Percentiles rank a stretch among this genome's conserved stretches.
These are phyloP conservation scores for Sporothrix globosa DNA, from an alignment of 2,329 filamentous ascomycete genomes.

Conservation along the genomic window DNA sequence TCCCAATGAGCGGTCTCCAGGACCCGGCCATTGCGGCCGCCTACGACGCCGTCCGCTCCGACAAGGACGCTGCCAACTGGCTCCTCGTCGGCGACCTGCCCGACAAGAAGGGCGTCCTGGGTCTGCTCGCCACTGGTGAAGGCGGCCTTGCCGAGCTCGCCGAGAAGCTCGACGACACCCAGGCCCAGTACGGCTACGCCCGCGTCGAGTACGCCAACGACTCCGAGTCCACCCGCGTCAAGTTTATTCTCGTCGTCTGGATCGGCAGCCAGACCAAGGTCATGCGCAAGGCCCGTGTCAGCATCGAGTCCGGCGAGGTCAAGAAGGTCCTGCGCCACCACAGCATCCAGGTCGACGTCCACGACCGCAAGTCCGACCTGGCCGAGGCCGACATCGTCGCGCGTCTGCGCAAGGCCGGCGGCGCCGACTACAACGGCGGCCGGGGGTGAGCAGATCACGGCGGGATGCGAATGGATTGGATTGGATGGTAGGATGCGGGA, in stretches of 20 bases:
- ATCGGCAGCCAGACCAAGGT: conserved; percentile 67
- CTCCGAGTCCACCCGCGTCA: conserved; percentile 68
- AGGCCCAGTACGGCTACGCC: conserved; percentile 69
- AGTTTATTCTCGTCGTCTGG: conserved; percentile 70
- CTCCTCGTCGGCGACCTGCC: conserved; percentile 65
- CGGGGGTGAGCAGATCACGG: conserved; percentile 48
- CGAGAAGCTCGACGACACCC: conserved; percentile 57
- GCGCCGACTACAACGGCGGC: conserved; percentile 72
- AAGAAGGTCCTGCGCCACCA: conserved; percentile 67
- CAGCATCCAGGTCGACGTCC: conserved; percentile 66
- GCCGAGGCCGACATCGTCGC: conserved; percentile 64
- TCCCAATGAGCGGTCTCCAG: conserved; percentile 59
- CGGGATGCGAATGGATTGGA: not conserved
- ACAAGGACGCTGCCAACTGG: conserved; percentile 69
- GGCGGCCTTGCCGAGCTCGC: conserved; percentile 64
- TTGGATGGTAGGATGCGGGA: not conserved
- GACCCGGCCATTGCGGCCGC: conserved; percentile 63
- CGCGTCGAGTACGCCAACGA: conserved; percentile 72
- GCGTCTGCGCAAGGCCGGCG: conserved; percentile 66
- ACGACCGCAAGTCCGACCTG: conserved; percentile 60
- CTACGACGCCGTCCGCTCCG: conserved; percentile 68
- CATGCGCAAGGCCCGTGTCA: conserved; percentile 71
- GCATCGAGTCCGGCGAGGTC: conserved; percentile 67
- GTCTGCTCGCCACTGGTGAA: conserved; percentile 59
- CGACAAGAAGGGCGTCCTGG: conserved; percentile 57